These are phyloP conservation scores for Gossypium raimondii DNA, from an alignment of 345 rosid genomes.

Conservation along the genomic window DNA sequence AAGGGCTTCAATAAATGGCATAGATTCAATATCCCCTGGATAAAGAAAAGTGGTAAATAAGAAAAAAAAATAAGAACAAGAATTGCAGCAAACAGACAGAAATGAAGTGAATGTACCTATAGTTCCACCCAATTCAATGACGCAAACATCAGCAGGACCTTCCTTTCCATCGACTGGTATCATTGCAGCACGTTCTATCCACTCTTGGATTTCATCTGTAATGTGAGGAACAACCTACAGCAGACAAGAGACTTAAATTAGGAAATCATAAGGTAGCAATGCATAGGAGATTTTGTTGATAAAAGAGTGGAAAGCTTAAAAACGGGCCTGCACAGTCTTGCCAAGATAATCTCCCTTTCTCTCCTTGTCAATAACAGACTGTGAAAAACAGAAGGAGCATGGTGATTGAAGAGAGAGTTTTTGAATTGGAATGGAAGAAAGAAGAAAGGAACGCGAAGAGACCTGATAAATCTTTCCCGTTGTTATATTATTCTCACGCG, in stretches of 20 bases:
- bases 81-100: not conserved
- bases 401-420: not conserved
- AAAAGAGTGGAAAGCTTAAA: not conserved
- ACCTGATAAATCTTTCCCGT: slow-evolving; percentile 89
- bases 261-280: not conserved
- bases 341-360: slow-evolving; percentile 97
- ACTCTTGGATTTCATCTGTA: slow-evolving; percentile 90
- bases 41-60: not conserved
- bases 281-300: not conserved
- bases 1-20: slow-evolving; percentile 96
- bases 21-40: slow-evolving; percentile 96
- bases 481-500: slow-evolving; percentile 72
- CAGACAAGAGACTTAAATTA: slow-evolving; percentile 14
- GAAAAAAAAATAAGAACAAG: not conserved
- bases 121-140: slow-evolving; percentile 96
- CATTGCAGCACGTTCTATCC: slow-evolving; percentile 88
- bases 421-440: not conserved
- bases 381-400: slow-evolving; percentile 14
- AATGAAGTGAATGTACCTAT: slow-evolving; percentile 46
- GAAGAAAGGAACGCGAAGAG: slow-evolving; percentile 13
- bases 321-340: slow-evolving; percentile 83
- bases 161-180: slow-evolving; percentile 84
- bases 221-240: slow-evolving; percentile 90
- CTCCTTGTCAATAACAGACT: slow-evolving; percentile 84
- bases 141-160: slow-evolving; percentile 94